These are phyloP conservation scores for Paramyrothecium sp. DNA, from an alignment of 2,329 filamentous ascomycete genomes.

Conservation along the genomic window DNA sequence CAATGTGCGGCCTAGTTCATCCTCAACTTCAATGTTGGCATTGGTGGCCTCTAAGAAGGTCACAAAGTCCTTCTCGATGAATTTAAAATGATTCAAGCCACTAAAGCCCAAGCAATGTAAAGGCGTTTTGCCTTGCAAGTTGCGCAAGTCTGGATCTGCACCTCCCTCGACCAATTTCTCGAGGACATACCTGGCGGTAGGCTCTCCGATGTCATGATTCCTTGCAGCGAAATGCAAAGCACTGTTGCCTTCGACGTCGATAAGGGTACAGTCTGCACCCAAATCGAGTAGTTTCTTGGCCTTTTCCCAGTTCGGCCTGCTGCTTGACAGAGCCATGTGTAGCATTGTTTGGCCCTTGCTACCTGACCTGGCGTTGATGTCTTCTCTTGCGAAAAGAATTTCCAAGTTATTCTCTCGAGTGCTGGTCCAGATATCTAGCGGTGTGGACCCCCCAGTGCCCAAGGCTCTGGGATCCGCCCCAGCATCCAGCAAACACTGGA, in stretches of 20 bases:
- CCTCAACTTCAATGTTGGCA: not conserved
- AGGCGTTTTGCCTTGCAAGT: conserved; percentile 1
- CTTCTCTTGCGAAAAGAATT: not conserved
- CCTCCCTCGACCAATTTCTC: not conserved
- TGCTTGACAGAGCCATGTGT: not conserved
- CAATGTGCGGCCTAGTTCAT: not conserved
- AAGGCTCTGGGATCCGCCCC: not conserved
- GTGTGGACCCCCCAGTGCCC: not conserved
- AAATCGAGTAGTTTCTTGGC: conserved; percentile 4
- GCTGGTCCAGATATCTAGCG: not conserved
- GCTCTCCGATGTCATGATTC: not conserved
- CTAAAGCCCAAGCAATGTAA: not conserved
- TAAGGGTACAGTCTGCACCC: conserved; percentile 11
- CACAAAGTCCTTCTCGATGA: too few species aligned
- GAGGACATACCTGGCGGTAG: not conserved
- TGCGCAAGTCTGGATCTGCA: not conserved
- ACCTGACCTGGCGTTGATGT: not conserved
- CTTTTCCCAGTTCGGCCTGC: too few species aligned
- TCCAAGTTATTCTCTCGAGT: not conserved
- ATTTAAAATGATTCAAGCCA: not conserved
- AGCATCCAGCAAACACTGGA: not conserved
- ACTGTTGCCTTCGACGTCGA: conserved; percentile 17
- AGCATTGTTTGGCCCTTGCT: not conserved
- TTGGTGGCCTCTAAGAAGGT: not conserved
- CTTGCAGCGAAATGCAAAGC: conserved; percentile 7